Conservation (phyloP, 2,329 filamentous ascomycete species). For the Sporothrix sp. region DNA sequence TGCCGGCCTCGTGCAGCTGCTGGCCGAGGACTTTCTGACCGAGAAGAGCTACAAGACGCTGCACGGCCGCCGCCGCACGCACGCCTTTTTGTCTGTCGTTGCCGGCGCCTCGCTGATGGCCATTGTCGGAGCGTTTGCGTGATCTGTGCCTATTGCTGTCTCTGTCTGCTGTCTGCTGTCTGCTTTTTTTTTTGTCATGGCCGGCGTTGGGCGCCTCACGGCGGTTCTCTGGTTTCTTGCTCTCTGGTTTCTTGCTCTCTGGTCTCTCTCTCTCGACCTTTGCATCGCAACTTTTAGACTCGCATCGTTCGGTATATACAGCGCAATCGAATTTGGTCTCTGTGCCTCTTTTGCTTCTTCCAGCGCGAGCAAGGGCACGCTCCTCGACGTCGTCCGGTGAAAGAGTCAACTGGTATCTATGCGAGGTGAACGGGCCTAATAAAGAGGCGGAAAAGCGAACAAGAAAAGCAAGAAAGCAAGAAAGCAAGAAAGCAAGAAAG, state of each 20-base stretch:
- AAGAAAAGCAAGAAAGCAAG: neutral
- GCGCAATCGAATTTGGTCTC: too few species aligned
- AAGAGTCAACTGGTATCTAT: neutral
- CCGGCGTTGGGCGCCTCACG: neutral
- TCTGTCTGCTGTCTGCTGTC: neutral
- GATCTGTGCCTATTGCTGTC: slow-evolving; percentile 14
- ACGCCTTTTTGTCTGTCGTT: slow-evolving; percentile 55
- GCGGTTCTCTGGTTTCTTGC: neutral
- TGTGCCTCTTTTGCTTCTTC: slow-evolving; percentile 14
- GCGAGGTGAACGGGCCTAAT: neutral
- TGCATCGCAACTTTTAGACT: neutral
- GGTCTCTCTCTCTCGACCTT: too few species aligned
- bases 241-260: neutral
- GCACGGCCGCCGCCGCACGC: slow-evolving; percentile 49
- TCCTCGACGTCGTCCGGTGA: slow-evolving; percentile 7
- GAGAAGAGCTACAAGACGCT: slow-evolving; percentile 64
- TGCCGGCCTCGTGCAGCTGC: slow-evolving; percentile 71
- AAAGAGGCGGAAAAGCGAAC: neutral
- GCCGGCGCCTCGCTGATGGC: slow-evolving; percentile 60
- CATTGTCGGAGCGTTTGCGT: slow-evolving; percentile 63
- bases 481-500: neutral
- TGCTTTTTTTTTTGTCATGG: neutral
- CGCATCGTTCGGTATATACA: neutral
- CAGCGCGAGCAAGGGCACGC: slow-evolving; percentile 13
- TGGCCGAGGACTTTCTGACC: slow-evolving; percentile 74